These are phyloP conservation scores for Raffaelea ambrosiae DNA, from an alignment of 2,329 filamentous ascomycete genomes.

Conservation along the genomic window DNA sequence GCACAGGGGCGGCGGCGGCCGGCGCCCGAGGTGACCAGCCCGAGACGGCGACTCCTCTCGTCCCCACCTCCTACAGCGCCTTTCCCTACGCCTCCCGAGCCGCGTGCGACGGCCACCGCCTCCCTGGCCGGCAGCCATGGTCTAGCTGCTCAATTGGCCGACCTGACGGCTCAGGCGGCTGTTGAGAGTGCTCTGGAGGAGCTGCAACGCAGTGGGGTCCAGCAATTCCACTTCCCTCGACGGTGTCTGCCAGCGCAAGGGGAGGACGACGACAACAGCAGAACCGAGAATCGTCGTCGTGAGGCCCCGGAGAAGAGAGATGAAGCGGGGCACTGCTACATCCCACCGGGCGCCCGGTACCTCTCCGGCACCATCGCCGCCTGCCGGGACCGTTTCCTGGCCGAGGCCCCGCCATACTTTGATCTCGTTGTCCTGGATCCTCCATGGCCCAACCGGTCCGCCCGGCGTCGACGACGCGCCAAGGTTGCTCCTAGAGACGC, in stretches of 20 bases:
- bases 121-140: conserved; percentile 19
- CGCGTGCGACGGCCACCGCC: not conserved
- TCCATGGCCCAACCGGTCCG: conserved; percentile 75
- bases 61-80: conserved; percentile 31
- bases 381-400: conserved; percentile 29
- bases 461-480: conserved; percentile 25
- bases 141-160: conserved; percentile 40
- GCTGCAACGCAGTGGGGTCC: conserved; percentile 20
- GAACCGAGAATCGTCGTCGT: too few relatives aligned
- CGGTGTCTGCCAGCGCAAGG: too few relatives aligned
- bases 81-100: conserved; percentile 34
- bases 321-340: conserved; percentile 15
- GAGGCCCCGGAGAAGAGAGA: too few relatives aligned
- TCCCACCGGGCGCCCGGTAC: conserved; percentile 34
- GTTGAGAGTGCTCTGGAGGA: conserved; percentile 34
- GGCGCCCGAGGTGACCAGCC: not conserved
- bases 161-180: conserved; percentile 42
- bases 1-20: conserved; percentile 21
- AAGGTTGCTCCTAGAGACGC: too few relatives aligned
- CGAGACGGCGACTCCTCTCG: conserved; percentile 33
- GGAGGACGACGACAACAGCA: too few relatives aligned
- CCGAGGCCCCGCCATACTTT: conserved; percentile 40
- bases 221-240: too few relatives aligned
- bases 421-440: conserved; percentile 66
- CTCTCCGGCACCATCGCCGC: conserved; percentile 41